These are phyloP conservation scores for Helichrysum umbraculigerum DNA, from an alignment of 129 eudicot species.

Conservation along the genomic window DNA sequence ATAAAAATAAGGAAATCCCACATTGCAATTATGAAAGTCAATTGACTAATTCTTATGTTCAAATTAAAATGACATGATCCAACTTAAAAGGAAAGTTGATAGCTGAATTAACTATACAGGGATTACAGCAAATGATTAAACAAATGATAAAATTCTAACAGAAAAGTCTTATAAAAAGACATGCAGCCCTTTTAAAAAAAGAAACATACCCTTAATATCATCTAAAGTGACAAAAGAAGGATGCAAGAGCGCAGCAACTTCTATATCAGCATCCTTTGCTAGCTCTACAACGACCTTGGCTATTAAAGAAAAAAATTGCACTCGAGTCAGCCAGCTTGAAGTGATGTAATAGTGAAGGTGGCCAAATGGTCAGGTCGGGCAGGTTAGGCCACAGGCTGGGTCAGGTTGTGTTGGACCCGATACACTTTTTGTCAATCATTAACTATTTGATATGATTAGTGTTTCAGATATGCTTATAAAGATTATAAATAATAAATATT, in stretches of 20 bases:
- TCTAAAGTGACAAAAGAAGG: conserved; percentile 60
- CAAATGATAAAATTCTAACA: background rate
- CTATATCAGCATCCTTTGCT: conserved; percentile 39
- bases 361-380: background rate
- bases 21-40: background rate
- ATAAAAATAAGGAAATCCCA: background rate
- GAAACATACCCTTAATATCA: conserved; percentile 61
- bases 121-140: background rate
- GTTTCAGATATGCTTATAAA: background rate
- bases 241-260: conserved; percentile 63
- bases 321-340: conserved; percentile 10
- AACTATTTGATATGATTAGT: background rate
- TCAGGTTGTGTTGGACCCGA: background rate
- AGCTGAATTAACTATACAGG: background rate
- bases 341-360: background rate
- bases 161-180: background rate
- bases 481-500: background rate
- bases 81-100: background rate
- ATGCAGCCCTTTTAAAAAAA: background rate
- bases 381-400: background rate
- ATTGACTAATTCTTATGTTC: background rate
- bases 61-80: background rate
- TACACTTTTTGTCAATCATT: background rate
- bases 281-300: conserved; percentile 44
- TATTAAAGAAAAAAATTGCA: conserved; percentile 5